Conservation (phyloP, 306 rosid genomes). For the Betula pendula region DNA sequence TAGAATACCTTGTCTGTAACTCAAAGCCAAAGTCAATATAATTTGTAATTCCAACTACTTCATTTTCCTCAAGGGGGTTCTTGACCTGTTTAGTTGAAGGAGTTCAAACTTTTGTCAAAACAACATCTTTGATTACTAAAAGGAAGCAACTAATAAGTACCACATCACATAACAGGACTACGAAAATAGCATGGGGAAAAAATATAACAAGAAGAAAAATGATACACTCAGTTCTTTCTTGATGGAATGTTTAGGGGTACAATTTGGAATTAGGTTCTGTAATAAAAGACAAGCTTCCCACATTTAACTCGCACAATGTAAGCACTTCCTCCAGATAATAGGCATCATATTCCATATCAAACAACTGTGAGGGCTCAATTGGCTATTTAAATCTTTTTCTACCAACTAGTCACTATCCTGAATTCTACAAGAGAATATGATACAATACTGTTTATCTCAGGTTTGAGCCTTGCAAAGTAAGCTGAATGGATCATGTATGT, state of each 20-base stretch:
- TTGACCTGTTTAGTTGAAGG: slow-evolving; percentile 69
- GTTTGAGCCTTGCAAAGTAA: background rate
- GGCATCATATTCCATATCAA: slow-evolving; percentile 16
- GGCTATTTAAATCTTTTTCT: background rate
- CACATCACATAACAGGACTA: background rate
- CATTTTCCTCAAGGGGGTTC: slow-evolving; percentile 80
- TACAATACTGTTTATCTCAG: background rate
- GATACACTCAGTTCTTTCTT: background rate
- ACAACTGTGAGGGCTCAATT: slow-evolving; percentile 3
- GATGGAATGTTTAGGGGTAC: slow-evolving; percentile 19
- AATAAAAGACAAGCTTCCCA: slow-evolving; percentile 17
- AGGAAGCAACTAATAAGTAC: background rate
- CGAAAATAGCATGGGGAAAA: slow-evolving; percentile 14
- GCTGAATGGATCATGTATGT: background rate
- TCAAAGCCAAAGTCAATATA: slow-evolving; percentile 96
- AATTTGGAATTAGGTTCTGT: background rate
- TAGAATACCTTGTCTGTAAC: slow-evolving; percentile 68
- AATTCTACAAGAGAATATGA: background rate
- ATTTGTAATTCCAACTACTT: slow-evolving; percentile 89
- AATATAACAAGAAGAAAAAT: slow-evolving; percentile 8
- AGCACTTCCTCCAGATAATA: slow-evolving; percentile 1
- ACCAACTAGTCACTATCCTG: background rate
- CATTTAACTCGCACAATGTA: background rate
- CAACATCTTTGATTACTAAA: background rate
- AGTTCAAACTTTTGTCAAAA: slow-evolving; percentile 27